Evolutionary conservation across 257 asterid genomes (phyloP), one percentile per base, ranked within the genome.

Genomic region (Prunella vulgaris): DNA sequence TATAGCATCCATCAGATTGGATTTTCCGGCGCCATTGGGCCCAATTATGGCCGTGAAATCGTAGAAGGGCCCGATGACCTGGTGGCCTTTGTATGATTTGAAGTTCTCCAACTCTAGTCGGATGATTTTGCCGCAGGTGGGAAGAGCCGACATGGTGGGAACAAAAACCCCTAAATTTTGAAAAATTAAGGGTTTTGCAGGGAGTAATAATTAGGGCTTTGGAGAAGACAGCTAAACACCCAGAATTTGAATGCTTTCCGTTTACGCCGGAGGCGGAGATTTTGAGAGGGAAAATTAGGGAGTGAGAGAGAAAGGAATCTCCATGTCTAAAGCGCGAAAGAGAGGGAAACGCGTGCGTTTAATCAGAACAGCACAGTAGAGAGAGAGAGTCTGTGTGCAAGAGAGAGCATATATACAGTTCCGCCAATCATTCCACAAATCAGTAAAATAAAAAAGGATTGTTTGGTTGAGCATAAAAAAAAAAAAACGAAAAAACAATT

Each of bases 21-120:
- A 94, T 70, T 94, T 94, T 0, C 99, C 99, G n/a, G 99, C 83
- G 35, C 99, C 99, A 64, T 94, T 94, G 10, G 99, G 99, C 9
- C 99, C 99, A 46, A 91, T 91, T 56, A 94, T 80, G 49, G 97
- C 97, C 1, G 99, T 94, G 82, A 94, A 94, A 69, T 91, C 95
- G 86, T 84, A 81, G 79, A 94, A 94, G 0, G 99, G 97, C 1
- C 97, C 99, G 57, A 94, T 94, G 0, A 83, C 65, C 69, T 89
- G 99, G 75, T 81, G 84, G 13, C 99, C 99, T 73, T 87, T 91
- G 90, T 91, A 94, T 49, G 97, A 94, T 66, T 94, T 91, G 81
- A 94, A 94, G 56, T 94, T 91, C 76, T 89, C 97, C 25, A 94
- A 83, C 64, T 94, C 99, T 35, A 94, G 72, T 12, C 97, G 93